These are phyloP conservation scores for Aspergillus bertholletiae DNA, from an alignment of 495 filamentous ascomycete genomes.

Conservation along the genomic window DNA sequence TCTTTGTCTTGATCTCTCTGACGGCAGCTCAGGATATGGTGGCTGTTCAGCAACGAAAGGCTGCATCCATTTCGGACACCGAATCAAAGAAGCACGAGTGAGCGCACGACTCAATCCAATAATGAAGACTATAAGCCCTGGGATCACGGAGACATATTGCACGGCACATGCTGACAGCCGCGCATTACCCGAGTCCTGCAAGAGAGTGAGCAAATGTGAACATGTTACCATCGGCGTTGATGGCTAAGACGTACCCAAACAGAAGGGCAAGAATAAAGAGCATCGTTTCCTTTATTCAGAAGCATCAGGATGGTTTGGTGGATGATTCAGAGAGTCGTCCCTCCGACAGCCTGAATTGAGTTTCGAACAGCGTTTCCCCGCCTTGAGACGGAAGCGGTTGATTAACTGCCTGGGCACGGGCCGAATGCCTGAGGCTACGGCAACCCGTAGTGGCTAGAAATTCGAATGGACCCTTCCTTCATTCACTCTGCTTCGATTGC, in stretches of 20 bases:
- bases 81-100: constrained; percentile 18
- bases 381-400: not conserved
- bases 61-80: constrained; percentile 47
- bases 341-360: not conserved
- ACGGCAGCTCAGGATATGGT: constrained; percentile 25
- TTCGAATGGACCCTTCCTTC: no score
- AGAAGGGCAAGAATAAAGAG: constrained; percentile 6
- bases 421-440: no score
- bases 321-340: not conserved
- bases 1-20: constrained; percentile 21
- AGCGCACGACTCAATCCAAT: constrained; percentile 36
- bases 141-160: constrained; percentile 43
- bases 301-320: constrained; percentile 4
- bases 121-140: constrained; percentile 37
- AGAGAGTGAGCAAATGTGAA: not conserved
- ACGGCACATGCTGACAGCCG: constrained; percentile 46
- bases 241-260: constrained; percentile 17
- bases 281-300: constrained; percentile 6
- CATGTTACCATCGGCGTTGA: not conserved
- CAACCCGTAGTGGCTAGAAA: no score
- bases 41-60: constrained; percentile 45
- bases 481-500: no score
- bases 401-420: not conserved
- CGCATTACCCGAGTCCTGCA: constrained; percentile 48
- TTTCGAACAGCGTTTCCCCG: no score